Percentiles rank a stretch among this genome's conserved stretches.
Conservation (phyloP, 2,329 filamentous ascomycete genomes). For the Exserohilum turcica region DNA sequence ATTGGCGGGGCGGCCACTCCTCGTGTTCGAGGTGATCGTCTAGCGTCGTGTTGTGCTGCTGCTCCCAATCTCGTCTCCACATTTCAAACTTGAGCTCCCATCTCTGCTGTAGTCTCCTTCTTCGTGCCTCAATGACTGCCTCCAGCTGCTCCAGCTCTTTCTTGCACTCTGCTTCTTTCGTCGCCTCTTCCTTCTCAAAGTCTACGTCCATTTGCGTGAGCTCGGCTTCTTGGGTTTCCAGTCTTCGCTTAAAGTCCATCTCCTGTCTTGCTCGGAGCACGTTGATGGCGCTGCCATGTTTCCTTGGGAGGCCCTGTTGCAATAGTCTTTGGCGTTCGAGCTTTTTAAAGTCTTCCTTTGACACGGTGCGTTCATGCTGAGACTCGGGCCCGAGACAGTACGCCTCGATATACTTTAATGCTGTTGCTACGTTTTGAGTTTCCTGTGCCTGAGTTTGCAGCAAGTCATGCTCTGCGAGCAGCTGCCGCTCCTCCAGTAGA, state of each 20-base stretch:
- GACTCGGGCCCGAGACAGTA: constrained; percentile 50
- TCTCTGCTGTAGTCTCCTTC: constrained; percentile 38
- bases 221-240: constrained; percentile 50
- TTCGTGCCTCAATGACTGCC: constrained; percentile 38
- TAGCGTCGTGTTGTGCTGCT: constrained; percentile 29
- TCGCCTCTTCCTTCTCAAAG: constrained; percentile 42
- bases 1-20: constrained; percentile 34
- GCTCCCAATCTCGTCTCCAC: constrained; percentile 45
- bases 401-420: constrained; percentile 55
- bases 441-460: constrained; percentile 50
- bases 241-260: constrained; percentile 43
- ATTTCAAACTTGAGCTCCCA: constrained; percentile 51
- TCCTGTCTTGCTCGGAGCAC: constrained; percentile 54
- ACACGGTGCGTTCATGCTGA: constrained; percentile 44
- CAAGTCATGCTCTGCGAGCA: constrained; percentile 51
- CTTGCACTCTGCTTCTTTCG: constrained; percentile 38
- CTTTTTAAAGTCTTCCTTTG: constrained; percentile 52
- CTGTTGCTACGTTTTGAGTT: constrained; percentile 51
- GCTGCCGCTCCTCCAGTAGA: constrained; percentile 53
- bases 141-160: constrained; percentile 46
- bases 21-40: constrained; percentile 33
- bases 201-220: constrained; percentile 42
- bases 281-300: constrained; percentile 54
- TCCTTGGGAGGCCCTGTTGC: constrained; percentile 48
- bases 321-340: constrained; percentile 49